Percentiles rank a stretch among this genome's conserved stretches.
Conservation (phyloP, 2,329 filamentous ascomycete species). For the Aspergillus sp. region DNA sequence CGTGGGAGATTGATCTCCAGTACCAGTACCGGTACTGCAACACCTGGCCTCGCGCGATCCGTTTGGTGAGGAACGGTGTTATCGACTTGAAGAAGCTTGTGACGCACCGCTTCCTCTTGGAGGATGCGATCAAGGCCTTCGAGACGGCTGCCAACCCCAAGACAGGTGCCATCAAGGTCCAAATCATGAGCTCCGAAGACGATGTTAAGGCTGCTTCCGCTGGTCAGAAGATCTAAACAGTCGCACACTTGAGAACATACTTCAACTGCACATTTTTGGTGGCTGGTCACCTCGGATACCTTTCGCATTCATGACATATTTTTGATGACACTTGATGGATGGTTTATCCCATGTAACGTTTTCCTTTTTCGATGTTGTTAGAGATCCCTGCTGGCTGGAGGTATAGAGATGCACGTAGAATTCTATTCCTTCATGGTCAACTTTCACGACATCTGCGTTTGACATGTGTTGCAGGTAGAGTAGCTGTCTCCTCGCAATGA, state of each 20-base stretch:
- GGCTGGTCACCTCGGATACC: conserved; percentile 16
- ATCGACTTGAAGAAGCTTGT: conserved; percentile 80
- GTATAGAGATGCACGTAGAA: conserved; percentile 25
- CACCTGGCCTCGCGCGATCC: conserved; percentile 92
- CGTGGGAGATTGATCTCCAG: conserved; percentile 89
- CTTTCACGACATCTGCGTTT: neutral
- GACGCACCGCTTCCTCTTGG: conserved; percentile 81
- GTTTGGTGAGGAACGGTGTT: conserved; percentile 80
- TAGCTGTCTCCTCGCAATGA: neutral
- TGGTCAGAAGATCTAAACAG: conserved; percentile 30
- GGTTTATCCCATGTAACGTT: conserved; percentile 13
- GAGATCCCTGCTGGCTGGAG: conserved; percentile 19
- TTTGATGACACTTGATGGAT: conserved; percentile 18
- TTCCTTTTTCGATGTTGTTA: conserved; percentile 22
- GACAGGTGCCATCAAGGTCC: conserved; percentile 96
- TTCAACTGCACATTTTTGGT: conserved; percentile 14
- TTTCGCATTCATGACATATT: conserved; percentile 13
- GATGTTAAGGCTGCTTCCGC: conserved; percentile 40
- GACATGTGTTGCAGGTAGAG: neutral
- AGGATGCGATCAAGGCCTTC: conserved; percentile 88
- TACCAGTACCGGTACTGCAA: conserved; percentile 97
- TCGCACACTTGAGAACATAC: neutral
- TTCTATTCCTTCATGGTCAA: conserved; percentile 6
- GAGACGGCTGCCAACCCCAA: conserved; percentile 83
- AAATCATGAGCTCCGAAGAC: conserved; percentile 64